Evolutionary conservation across 805 yeast genomes (phyloP).

Genomic region (Ogataea kodamae): DNA sequence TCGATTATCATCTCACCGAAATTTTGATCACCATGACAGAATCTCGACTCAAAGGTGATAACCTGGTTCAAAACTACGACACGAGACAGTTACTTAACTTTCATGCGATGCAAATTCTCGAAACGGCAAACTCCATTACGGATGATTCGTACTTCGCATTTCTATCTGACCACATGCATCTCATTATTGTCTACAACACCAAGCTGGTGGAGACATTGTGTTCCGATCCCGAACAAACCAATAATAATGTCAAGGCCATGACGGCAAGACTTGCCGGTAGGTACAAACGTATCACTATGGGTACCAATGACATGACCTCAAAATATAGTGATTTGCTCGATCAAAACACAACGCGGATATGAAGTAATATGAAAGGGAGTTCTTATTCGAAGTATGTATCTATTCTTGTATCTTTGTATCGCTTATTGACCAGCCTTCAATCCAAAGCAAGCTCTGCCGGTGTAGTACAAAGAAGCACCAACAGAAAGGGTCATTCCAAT

Average conservation of each 20-base stretch:
- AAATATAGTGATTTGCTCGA: constrained; percentile 3
- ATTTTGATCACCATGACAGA: constrained; percentile 40
- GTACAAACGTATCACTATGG: constrained; percentile 6
- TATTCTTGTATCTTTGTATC: constrained; percentile 2
- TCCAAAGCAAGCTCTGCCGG: constrained; percentile 69
- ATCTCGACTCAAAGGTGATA: constrained; percentile 8
- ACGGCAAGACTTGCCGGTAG: constrained; percentile 1
- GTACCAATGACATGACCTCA: constrained; percentile 6
- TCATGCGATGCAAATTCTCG: constrained; percentile 42
- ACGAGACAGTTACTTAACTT: constrained; percentile 31
- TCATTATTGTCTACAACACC: constrained; percentile 44
- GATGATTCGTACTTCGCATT: constrained; percentile 60
- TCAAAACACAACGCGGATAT: constrained; percentile 4
- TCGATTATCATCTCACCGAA: constrained; percentile 61
- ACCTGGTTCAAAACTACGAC: constrained; percentile 9
- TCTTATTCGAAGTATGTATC: constrained; percentile 6
- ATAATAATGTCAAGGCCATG: constrained; percentile 1
- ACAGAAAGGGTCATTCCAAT: constrained; percentile 68
- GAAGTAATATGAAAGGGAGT: not conserved
- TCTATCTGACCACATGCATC: constrained; percentile 68
- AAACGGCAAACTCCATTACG: constrained; percentile 34
- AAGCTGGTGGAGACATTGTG: constrained; percentile 32
- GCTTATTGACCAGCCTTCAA: constrained; percentile 46
- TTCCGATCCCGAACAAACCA: constrained; percentile 7
- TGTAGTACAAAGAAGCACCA: constrained; percentile 61